Evolutionary conservation across 331 rosid species (phyloP).

Genomic region (Arachis monticola): DNA sequence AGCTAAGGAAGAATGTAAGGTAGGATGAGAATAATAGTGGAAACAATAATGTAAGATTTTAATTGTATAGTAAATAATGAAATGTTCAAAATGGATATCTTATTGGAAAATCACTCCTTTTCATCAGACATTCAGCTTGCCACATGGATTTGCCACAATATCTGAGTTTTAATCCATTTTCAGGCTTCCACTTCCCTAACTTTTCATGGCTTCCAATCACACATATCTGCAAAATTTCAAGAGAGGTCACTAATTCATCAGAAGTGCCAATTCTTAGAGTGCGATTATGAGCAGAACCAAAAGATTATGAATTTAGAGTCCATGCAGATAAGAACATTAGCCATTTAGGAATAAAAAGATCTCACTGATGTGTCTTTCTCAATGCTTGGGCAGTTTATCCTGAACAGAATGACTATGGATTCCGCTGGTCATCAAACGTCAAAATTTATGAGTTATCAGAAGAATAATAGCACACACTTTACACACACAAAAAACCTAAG

Average conservation of each 20-base stretch:
- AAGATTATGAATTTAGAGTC: conserved; percentile 22
- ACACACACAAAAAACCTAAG: conserved; percentile 13
- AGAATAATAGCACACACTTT: conserved; percentile 33
- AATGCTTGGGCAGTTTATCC: conserved; percentile 76
- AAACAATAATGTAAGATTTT: conserved; percentile 23
- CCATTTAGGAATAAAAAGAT: conserved; percentile 31
- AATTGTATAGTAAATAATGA: conserved; percentile 30
- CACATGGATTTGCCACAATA: conserved; percentile 79
- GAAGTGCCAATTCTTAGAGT: conserved; percentile 22
- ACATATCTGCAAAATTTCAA: conserved; percentile 60
- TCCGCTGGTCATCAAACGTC: conserved; percentile 56
- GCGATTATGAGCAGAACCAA: conserved; percentile 19
- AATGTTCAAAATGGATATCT: conserved; percentile 68
- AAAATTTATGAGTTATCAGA: conserved; percentile 33
- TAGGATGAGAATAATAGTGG: conserved; percentile 16
- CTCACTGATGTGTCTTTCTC: conserved; percentile 76
- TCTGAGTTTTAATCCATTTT: conserved; percentile 74
- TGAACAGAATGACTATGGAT: conserved; percentile 70
- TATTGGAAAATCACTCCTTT: conserved; percentile 69
- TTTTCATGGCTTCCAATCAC: conserved; percentile 73
- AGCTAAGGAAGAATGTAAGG: conserved; percentile 58
- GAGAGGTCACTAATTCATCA: conserved; percentile 28
- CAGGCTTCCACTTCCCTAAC: conserved; percentile 82
- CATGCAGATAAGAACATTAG: conserved; percentile 37
- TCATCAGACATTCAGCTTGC: conserved; percentile 80